phyloP scores from a whole-genome alignment of 495 filamentous ascomycete species.

The Parachaetomium inaequale region DNA sequence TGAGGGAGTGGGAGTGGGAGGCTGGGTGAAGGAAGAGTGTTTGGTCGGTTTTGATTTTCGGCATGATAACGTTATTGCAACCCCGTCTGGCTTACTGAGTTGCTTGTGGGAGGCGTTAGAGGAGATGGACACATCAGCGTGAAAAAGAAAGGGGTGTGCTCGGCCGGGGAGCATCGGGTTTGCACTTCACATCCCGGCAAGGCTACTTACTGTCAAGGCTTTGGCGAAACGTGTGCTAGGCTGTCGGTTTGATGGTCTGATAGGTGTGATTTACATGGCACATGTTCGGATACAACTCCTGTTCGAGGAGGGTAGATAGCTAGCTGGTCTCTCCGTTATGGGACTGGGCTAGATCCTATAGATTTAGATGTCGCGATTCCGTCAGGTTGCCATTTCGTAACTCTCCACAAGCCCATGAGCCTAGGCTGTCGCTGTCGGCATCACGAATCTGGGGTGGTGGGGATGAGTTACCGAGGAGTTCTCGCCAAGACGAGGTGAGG shows the following conservation, averaged over 20 bases:
- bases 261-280: not conserved
- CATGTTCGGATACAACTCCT: not conserved
- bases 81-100: not conserved
- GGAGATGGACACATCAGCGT: not conserved
- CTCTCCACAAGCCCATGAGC: not conserved
- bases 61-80: not conserved
- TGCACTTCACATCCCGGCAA: too few species aligned
- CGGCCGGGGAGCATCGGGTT: too few species aligned
- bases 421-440: not conserved
- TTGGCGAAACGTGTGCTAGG: too few species aligned
- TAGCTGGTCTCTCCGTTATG: not conserved
- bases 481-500: not conserved
- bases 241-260: not conserved
- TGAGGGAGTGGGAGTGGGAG: not conserved
- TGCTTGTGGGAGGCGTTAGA: not conserved
- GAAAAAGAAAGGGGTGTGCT: not conserved
- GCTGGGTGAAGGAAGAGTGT: too few species aligned
- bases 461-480: not conserved
- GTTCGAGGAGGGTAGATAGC: not conserved
- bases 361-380: not conserved
- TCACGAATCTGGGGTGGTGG: not conserved
- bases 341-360: not conserved
- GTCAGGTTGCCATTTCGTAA: not conserved
- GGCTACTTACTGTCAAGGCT: too few species aligned
- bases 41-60: not conserved